A percentile compares a stretch with the other conserved stretches of the same genome.
phyloP scores from a whole-genome alignment of 371 early-diverging fungal species.

The Blakeslea trispora region DNA sequence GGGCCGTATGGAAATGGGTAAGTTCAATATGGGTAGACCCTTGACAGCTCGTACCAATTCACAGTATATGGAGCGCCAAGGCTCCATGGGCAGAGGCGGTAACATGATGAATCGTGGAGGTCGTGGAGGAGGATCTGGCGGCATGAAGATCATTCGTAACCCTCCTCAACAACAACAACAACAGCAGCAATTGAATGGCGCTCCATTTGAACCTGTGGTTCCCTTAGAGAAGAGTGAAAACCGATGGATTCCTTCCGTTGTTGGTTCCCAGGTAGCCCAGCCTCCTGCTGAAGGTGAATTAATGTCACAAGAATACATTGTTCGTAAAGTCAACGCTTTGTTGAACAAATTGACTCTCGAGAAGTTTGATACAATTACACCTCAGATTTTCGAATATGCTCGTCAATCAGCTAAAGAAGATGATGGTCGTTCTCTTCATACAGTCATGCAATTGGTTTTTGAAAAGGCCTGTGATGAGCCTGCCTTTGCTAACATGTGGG shows the following conservation, averaged over 20 bases:
- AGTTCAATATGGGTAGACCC: conserved; percentile 50
- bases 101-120: conserved; percentile 38
- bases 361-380: conserved; percentile 84
- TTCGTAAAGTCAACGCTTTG: conserved; percentile 81
- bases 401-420: conserved; percentile 66
- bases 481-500: conserved; percentile 88
- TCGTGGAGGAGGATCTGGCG: conserved; percentile 43
- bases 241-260: conserved; percentile 76
- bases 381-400: conserved; percentile 80
- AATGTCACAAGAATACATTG: conserved; percentile 60
- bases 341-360: conserved; percentile 95
- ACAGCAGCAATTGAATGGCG: conserved; percentile 37
- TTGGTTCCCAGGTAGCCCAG: conserved; percentile 16
- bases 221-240: conserved; percentile 82
- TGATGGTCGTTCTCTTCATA: conserved; percentile 71
- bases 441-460: conserved; percentile 83
- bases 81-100: conserved; percentile 32
- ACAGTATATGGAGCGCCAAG: conserved; percentile 40
- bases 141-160: conserved; percentile 44
- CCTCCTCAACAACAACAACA: conserved; percentile 40
- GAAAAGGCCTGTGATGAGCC: conserved; percentile 96
- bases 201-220: conserved; percentile 61
- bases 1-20: conserved; percentile 52
- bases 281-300: conserved; percentile 43
- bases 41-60: conserved; percentile 50